Evolutionary conservation across 495 filamentous ascomycete genomes (phyloP).

Genomic region (Neurospora sp.): DNA sequence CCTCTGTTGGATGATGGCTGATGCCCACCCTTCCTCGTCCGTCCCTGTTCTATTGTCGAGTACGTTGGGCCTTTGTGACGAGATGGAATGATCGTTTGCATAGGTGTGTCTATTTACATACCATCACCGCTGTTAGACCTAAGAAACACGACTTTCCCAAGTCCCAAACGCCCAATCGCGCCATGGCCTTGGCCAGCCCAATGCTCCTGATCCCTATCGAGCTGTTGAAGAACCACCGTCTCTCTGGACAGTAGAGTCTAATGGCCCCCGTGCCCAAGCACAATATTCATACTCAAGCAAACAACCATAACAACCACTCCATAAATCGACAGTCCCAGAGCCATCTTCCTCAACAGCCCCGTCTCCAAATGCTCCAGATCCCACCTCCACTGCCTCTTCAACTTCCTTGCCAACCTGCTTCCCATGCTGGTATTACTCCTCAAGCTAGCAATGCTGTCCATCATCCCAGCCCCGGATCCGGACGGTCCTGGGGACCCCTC

Average conservation of each 20-base stretch:
- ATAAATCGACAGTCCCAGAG: slow-evolving; percentile 71
- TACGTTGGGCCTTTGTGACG: too few species aligned
- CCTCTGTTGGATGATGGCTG: too few species aligned
- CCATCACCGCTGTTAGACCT: not conserved
- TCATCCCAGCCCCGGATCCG: slow-evolving; percentile 31
- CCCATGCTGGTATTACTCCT: slow-evolving; percentile 30
- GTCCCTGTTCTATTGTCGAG: too few species aligned
- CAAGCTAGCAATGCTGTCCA: slow-evolving; percentile 36
- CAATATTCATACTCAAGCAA: slow-evolving; percentile 66
- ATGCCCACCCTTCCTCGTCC: too few species aligned
- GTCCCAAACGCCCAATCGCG: too few species aligned
- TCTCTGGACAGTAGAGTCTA: not conserved
- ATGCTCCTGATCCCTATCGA: too few species aligned
- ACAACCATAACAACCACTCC: slow-evolving; percentile 81
- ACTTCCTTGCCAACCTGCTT: slow-evolving; percentile 14
- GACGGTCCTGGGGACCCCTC: slow-evolving; percentile 6
- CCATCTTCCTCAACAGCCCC: slow-evolving; percentile 56
- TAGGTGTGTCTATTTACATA: not conserved
- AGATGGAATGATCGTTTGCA: not conserved
- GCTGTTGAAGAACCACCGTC: too few species aligned
- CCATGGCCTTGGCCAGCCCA: too few species aligned
- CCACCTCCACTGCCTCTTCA: slow-evolving; percentile 31
- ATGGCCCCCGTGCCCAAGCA: not conserved
- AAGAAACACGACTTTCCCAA: not conserved
- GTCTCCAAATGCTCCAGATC: slow-evolving; percentile 39